Evolutionary conservation across 1,284 basidiomycete genomes (phyloP), one percentile per base, ranked within the genome.

Genomic region (Leccinum subrobustum): DNA sequence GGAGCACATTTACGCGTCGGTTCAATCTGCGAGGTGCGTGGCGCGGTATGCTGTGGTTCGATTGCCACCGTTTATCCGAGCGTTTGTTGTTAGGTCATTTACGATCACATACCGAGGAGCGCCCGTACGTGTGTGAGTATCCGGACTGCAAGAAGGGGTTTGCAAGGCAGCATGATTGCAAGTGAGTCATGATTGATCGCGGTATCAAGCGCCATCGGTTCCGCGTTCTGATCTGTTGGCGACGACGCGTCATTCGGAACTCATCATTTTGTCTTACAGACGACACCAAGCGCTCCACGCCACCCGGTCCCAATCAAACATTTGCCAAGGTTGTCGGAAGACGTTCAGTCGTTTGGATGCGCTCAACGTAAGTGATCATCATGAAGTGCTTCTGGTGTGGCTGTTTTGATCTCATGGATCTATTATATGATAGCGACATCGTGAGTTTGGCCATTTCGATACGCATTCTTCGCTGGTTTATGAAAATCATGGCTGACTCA

Each of bases 141-240:
- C 92, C 93, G 2, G 94, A 93, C 14, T 98, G 95, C 75, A 91
- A 91, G 69, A 97, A 97, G 73, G 89, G 93, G 25, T 97, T 97
- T 72, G 95, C 95, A 37, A 85, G 95, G 52, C 93, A 95, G 73
- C 95, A 97, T 75, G 95, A 98, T 75, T 96, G 95, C 89, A 96
- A 96, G 86, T 92, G 79, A 66, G 89, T 84, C 5, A 52, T 48
- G 16, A 18, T 54, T 50, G 48, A 62, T 71, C 70, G 33, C 29
- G 20, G 52, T 54, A 54, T 42, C 35, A 23, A 35, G 9, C 44
- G 5, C 20, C 18, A 52, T 56, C 48, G 7, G 31, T 29, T 31
- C 37, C 23, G 31, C 44, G 7, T 47, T 52, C 31, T 31, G 42
- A 50, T 48, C 37, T 47, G 5, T 29, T 20, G 54, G 20, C 44